Evolutionary conservation across 2,329 filamentous ascomycete species (phyloP), one percentile per base, ranked within the genome.

Genomic region (Hypoxylon sp.): DNA sequence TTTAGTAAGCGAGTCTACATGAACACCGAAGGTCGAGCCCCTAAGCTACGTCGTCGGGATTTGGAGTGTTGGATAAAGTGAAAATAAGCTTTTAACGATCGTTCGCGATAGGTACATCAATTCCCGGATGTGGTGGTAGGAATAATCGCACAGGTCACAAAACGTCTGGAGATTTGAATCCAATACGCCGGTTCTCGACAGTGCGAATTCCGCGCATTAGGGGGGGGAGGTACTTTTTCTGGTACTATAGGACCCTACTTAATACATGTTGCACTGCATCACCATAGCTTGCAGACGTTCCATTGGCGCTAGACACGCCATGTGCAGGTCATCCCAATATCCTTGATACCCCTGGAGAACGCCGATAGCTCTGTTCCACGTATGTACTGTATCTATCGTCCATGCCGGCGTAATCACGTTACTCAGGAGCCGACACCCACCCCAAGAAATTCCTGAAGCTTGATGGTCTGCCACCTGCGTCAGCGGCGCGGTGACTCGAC

Each of bases 281-380:
- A 62, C 42, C 42, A 67, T 64, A 67, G 48, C 50, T 65, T 65
- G 69, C 66, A 62, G 62, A 55, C 53, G 59, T 70, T 68, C 66
- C 60, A 71, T 69, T 67, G 69, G 67, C 67, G 63, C 67, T 58
- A 69, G 64, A 69, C 69, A 69, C 67, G 63, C 69, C 61, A 69
- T 65, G 62, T 64, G 68, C 65, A 69, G 68, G 59, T 66, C 62
- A 70, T 70, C 61, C 52, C 52, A 60, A 46, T 54, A 68, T 60
- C 67, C 67, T 56, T 57, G 50, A 56, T 44, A 56, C 57, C 68
- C 62, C 63, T 65, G 60, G 52, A 58, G 57, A 53, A 61, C 54
- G 61, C 39, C 68, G 52, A 57, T 27, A 44, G 35, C 37, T 55
- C 21, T 62, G 29, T 31, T 52, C 32, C 24, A 61, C 52, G 47